phyloP scores from a whole-genome alignment of 352 stramenopile species.

The Phytophthora ohioensis region DNA sequence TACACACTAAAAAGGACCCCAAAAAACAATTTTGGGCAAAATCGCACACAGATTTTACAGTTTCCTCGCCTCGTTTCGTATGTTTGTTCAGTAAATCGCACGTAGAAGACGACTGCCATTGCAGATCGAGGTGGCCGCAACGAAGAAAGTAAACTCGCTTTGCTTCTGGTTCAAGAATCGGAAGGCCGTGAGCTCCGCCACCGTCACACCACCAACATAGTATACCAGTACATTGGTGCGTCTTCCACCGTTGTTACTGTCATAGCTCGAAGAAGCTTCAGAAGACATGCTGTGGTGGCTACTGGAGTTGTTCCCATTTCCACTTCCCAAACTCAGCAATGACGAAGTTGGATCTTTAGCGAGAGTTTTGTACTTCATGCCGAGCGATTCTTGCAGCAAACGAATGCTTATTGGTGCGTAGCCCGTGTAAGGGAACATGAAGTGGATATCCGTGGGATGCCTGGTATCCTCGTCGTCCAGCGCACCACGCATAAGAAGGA shows the following conservation, averaged over 20 bases:
- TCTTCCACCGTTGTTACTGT: conserved; percentile 22
- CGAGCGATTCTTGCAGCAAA: conserved; percentile 77
- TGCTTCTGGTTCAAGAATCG: conserved; percentile 80
- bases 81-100: conserved; percentile 50
- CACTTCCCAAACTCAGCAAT: conserved; percentile 32
- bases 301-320: conserved; percentile 27
- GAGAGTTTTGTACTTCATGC: conserved; percentile 71
- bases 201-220: conserved; percentile 85
- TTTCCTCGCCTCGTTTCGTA: conserved; percentile 1
- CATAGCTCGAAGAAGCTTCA: conserved; percentile 16
- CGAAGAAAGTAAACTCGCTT: conserved; percentile 65
- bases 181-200: conserved; percentile 82
- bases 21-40: neutral
- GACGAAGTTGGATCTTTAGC: conserved; percentile 46
- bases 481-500: conserved; percentile 48
- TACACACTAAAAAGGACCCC: too few relatives aligned
- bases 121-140: conserved; percentile 79
- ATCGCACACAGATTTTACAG: conserved; percentile 10
- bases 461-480: conserved; percentile 65
- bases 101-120: conserved; percentile 75
- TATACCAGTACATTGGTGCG: conserved; percentile 76
- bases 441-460: conserved; percentile 73
- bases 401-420: conserved; percentile 88
- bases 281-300: conserved; percentile 31
- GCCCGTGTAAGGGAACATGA: conserved; percentile 89